These are phyloP conservation scores for Clathrospora elynae DNA, from an alignment of 2,329 filamentous ascomycete species.

Conservation along the genomic window DNA sequence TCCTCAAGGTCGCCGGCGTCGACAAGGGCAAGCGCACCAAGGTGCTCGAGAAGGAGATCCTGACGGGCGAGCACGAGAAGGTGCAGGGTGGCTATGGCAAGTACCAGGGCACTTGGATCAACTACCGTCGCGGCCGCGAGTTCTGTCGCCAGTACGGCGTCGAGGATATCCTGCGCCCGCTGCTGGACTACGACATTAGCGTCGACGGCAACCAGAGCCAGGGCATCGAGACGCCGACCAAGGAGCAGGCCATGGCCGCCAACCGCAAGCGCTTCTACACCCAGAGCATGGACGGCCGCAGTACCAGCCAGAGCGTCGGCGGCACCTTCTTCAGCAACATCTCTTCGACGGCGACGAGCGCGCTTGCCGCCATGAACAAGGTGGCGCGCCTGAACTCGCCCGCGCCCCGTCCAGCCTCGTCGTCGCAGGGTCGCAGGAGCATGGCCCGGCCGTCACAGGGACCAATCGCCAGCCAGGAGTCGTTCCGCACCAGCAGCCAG, in stretches of 20 bases:
- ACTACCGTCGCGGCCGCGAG: conserved; percentile 87
- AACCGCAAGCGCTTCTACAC: conserved; percentile 89
- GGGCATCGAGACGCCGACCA: conserved; percentile 91
- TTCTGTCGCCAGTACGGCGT: conserved; percentile 82
- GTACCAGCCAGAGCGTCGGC: conserved; percentile 65
- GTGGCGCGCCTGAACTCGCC: conserved; percentile 86
- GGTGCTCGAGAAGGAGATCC: conserved; percentile 96
- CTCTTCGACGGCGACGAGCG: conserved; percentile 87
- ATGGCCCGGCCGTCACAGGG: conserved; percentile 75
- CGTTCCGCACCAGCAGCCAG: conserved; percentile 74
- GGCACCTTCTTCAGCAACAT: conserved; percentile 98
- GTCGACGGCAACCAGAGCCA: conserved; percentile 72
- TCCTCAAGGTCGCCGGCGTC: conserved; percentile 94
- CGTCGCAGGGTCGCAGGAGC: conserved; percentile 68
- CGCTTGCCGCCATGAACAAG: conserved; percentile 95
- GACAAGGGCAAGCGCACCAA: conserved; percentile 98
- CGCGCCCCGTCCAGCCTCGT: conserved; percentile 64
- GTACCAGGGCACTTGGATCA: conserved; percentile 99
- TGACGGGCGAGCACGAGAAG: conserved; percentile 95
- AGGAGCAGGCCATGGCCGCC: conserved; percentile 98
- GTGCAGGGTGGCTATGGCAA: conserved; percentile 98
- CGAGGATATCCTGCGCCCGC: conserved; percentile 73
- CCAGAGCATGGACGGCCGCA: conserved; percentile 69
- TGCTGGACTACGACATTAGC: conserved; percentile 80
- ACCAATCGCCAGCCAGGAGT: conserved; percentile 66